Percentiles rank a stretch among this genome's conserved stretches.
phyloP scores from a whole-genome alignment of 331 rosid species.

The Saraca asoca region DNA sequence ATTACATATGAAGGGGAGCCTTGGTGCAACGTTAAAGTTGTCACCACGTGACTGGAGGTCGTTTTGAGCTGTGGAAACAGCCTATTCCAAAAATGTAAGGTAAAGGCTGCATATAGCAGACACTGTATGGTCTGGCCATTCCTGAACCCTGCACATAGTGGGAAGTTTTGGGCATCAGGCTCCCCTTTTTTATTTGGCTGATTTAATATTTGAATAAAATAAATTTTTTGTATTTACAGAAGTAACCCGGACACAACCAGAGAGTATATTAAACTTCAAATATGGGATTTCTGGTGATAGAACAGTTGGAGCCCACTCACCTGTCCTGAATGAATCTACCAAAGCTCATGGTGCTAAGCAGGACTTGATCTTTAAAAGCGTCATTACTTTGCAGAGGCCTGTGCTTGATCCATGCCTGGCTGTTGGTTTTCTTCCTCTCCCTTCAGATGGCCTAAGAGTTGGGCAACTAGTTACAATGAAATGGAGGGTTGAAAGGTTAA shows the following conservation, averaged over 20 bases:
- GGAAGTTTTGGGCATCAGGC: too few species aligned
- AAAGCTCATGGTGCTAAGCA: conserved; percentile 50
- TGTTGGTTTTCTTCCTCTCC: conserved; percentile 96
- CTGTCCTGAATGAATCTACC: conserved; percentile 52
- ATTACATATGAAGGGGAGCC: too few species aligned
- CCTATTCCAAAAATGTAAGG: too few species aligned
- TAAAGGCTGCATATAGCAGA: too few species aligned
- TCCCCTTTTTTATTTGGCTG: background rate
- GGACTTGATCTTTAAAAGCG: conserved; percentile 78
- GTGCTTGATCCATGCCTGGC: conserved; percentile 94
- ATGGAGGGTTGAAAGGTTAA: conserved; percentile 95
- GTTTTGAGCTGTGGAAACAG: too few species aligned
- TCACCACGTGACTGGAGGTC: too few species aligned
- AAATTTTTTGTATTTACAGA: conserved; percentile 41
- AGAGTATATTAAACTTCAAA: conserved; percentile 77
- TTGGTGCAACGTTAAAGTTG: too few species aligned
- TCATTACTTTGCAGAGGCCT: conserved; percentile 85
- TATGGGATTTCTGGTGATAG: conserved; percentile 86
- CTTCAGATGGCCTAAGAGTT: conserved; percentile 81
- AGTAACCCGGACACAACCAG: conserved; percentile 48
- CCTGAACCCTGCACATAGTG: too few species aligned
- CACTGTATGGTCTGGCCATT: too few species aligned
- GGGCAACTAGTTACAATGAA: conserved; percentile 89
- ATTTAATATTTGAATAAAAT: conserved; percentile 2
- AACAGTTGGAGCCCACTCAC: conserved; percentile 85